Evolutionary conservation across 305 asterid genomes (phyloP).

Genomic region (Rubia tinctorum): DNA sequence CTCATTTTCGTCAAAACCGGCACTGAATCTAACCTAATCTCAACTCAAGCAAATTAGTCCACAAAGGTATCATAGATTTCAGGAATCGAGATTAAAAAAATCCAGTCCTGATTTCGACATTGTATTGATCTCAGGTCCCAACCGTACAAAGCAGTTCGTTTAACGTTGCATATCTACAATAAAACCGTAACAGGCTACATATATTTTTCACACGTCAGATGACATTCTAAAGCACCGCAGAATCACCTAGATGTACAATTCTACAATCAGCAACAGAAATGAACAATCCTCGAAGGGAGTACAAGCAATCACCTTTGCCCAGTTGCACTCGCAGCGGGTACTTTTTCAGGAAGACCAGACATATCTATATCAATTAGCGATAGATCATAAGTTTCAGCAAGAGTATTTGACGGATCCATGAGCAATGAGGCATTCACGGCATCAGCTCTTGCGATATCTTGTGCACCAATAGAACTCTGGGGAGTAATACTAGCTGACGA

Average conservation of each 20-base stretch:
- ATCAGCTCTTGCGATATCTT: constrained; percentile 41
- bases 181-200: neutral
- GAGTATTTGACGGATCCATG: constrained; percentile 39
- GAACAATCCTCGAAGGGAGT: neutral
- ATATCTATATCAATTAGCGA: constrained; percentile 69
- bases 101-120: constrained; percentile 6
- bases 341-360: constrained; percentile 52
- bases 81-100: neutral
- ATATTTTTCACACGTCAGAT: constrained; percentile 10
- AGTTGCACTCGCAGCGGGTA: constrained; percentile 42
- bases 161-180: constrained; percentile 20
- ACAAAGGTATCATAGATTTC: neutral
- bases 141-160: neutral
- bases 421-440: constrained; percentile 38
- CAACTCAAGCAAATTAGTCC: too few species aligned
- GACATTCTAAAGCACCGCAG: constrained; percentile 1
- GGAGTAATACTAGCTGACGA: constrained; percentile 49
- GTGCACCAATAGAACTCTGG: constrained; percentile 25
- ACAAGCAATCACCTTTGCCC: constrained; percentile 41
- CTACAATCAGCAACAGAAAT: constrained; percentile 13
- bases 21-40: too few species aligned
- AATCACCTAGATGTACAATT: constrained; percentile 28
- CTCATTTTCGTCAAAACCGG: too few species aligned
- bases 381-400: constrained; percentile 49
- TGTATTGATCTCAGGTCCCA: constrained; percentile 4